These are phyloP conservation scores for Diutina siamensis DNA, from an alignment of 1,139 yeast genomes.

Conservation along the genomic window DNA sequence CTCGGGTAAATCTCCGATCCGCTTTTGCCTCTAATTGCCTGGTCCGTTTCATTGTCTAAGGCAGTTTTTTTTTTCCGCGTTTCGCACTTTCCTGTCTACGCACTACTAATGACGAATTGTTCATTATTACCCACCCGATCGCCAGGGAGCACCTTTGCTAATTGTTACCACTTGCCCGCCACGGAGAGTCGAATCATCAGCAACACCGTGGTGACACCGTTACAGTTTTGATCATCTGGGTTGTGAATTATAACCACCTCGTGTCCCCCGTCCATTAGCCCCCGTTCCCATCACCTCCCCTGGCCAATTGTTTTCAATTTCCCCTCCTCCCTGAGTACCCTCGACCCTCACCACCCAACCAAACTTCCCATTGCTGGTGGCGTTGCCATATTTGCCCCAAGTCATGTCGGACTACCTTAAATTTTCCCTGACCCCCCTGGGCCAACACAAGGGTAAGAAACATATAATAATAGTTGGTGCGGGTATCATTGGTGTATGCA, in stretches of 20 bases:
- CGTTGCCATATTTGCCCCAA: neutral
- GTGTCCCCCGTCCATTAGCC: too few species aligned
- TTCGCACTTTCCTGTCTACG: neutral
- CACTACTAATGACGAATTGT: neutral
- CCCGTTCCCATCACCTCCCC: too few species aligned
- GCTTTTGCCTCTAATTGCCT: too few species aligned
- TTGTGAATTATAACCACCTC: too few species aligned
- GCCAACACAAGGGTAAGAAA: slow-evolving; percentile 46
- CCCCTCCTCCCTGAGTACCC: too few species aligned
- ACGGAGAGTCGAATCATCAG: neutral
- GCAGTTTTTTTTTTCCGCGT: neutral
- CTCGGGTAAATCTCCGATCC: too few species aligned
- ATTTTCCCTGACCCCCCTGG: slow-evolving; percentile 37
- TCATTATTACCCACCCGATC: neutral
- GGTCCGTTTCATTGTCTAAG: neutral
- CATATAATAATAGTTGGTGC: slow-evolving; percentile 81
- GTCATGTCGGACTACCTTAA: slow-evolving; percentile 26
- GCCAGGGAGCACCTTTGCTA: neutral
- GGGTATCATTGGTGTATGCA: slow-evolving; percentile 92
- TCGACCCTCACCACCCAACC: too few species aligned
- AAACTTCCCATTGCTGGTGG: too few species aligned
- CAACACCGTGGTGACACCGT: neutral
- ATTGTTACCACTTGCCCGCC: neutral
- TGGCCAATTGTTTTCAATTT: too few species aligned
- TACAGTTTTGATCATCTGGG: too few species aligned